A percentile compares a stretch with the other conserved stretches of the same genome.
Evolutionary conservation across 495 filamentous ascomycete species (phyloP).

Genomic region (Collariella sp.): DNA sequence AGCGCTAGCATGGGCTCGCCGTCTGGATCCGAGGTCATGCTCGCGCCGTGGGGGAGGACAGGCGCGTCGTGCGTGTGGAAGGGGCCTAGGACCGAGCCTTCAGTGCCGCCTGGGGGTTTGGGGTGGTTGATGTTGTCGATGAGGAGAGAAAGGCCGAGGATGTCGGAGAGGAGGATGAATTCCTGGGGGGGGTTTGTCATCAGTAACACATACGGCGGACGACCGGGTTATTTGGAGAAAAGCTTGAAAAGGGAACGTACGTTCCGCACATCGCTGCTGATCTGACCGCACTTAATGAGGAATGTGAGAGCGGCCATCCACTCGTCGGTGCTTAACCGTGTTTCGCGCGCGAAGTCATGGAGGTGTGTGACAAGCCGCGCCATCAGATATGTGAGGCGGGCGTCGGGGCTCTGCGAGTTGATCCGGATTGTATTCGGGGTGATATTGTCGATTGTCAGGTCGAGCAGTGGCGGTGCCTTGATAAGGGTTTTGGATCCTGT

Average conservation of each 20-base stretch:
- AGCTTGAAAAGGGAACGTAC: slow-evolving; percentile 2
- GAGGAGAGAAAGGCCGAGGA: slow-evolving; percentile 80
- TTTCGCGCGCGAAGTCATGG: slow-evolving; percentile 78
- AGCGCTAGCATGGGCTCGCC: slow-evolving; percentile 68
- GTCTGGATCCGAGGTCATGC: slow-evolving; percentile 62
- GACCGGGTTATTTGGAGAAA: neutral
- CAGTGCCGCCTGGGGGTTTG: slow-evolving; percentile 64
- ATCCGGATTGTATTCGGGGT: slow-evolving; percentile 66
- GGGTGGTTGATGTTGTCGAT: slow-evolving; percentile 91
- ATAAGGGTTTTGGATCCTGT: slow-evolving; percentile 7
- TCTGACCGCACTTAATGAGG: slow-evolving; percentile 65
- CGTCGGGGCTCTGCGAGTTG: slow-evolving; percentile 60
- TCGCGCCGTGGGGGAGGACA: slow-evolving; percentile 50
- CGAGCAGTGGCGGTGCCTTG: slow-evolving; percentile 43
- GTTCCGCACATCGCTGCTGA: slow-evolving; percentile 56
- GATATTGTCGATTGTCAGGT: slow-evolving; percentile 77
- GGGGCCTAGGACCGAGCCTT: slow-evolving; percentile 83
- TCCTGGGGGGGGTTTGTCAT: slow-evolving; percentile 42
- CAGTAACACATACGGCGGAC: neutral
- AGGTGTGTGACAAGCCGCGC: slow-evolving; percentile 66
- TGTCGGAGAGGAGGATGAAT: slow-evolving; percentile 90
- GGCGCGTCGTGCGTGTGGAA: slow-evolving; percentile 91
- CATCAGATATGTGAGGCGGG: slow-evolving; percentile 64
- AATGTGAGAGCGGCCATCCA: slow-evolving; percentile 71
- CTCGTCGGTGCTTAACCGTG: slow-evolving; percentile 65